A percentile compares a stretch with the other conserved stretches of the same genome.
Evolutionary conservation across 441 rosid genomes (phyloP).

Genomic region (Euphorbia corollata): DNA sequence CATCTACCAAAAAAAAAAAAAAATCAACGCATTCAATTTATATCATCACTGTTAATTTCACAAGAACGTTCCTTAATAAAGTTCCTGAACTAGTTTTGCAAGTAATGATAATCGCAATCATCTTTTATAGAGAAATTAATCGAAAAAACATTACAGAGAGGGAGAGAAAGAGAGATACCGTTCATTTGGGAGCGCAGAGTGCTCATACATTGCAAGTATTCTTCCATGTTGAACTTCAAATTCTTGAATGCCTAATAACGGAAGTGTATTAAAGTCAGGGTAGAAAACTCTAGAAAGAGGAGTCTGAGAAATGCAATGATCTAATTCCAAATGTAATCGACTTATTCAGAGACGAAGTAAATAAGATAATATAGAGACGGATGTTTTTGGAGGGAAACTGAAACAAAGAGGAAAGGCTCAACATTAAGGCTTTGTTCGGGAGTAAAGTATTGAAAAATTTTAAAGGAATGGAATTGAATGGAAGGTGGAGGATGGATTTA

Average conservation of each 20-base stretch:
- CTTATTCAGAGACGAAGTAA: background rate
- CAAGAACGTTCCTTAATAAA: background rate
- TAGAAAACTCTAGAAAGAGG: background rate
- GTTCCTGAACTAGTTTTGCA: background rate
- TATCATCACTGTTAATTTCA: background rate
- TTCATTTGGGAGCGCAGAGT: slow-evolving; percentile 66
- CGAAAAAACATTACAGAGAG: background rate
- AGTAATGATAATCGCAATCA: background rate
- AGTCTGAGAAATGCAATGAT: background rate
- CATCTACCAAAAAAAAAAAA: slow-evolving; percentile 32
- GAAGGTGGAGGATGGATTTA: too few relatives aligned
- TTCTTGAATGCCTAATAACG: slow-evolving; percentile 17
- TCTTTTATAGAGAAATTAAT: background rate
- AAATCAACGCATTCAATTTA: slow-evolving; percentile 9
- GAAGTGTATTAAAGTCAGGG: background rate
- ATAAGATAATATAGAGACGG: background rate
- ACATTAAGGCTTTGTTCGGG: too few relatives aligned
- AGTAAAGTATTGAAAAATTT: too few relatives aligned
- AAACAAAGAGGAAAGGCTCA: too few relatives aligned
- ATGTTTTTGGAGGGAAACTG: background rate
- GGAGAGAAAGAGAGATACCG: slow-evolving; percentile 29
- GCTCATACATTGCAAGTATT: slow-evolving; percentile 59
- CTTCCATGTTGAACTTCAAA: slow-evolving; percentile 45
- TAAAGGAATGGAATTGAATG: too few relatives aligned
- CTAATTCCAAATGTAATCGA: background rate